Base-by-base conservation (phyloP, 2,329 filamentous ascomycete genomes). In the Trichophyton schoenleinii region DNA sequence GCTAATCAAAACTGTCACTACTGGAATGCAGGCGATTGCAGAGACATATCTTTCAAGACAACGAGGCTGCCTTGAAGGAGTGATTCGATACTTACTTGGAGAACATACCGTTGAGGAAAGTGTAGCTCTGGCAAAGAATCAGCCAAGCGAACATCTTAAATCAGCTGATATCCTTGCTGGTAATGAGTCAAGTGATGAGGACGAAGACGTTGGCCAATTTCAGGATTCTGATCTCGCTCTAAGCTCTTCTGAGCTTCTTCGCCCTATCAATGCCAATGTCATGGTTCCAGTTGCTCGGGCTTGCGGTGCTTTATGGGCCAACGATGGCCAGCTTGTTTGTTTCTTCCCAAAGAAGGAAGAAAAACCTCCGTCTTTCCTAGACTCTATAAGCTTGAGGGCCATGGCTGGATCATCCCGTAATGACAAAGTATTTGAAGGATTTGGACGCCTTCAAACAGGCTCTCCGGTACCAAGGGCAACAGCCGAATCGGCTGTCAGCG, bases 131-230 rank as follows among this genome's bases (percentile, higher is more conserved):
- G 74, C 76, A 57, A 74, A 78, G 53, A 82, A 86, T 9, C 80
- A 84, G 65, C 72, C 84, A 6, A 83, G 83, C 60, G 72, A 73
- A 60, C 72, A 75, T 63, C 65, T 78, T 60, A 75, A 79, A 64
- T 73, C 75, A 52, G 72, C 76, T 13, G 71, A 76, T 58, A 70
- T 71, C 55, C 61, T 78, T 42, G 77, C 73, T 34, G 87, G 88
- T 62, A 89, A 94, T 65, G 92, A 89, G 66, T 96, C 90, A 2
- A 95, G 88, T 67, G 87, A 90, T 64, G 87, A 89, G 63, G 88
- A 91, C 65, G 89, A 91, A 62, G 74, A 76, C 62, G 70, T 78
- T 60, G 72, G 74, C 15, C 64, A 75, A 68, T 71, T 71, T 61
- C 73, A 75, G 60, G 74, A 71, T 22, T 74, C 78, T 61, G 74